phyloP scores from a whole-genome alignment of 768 basidiomycete species.

The Lactarius hatsudake region DNA sequence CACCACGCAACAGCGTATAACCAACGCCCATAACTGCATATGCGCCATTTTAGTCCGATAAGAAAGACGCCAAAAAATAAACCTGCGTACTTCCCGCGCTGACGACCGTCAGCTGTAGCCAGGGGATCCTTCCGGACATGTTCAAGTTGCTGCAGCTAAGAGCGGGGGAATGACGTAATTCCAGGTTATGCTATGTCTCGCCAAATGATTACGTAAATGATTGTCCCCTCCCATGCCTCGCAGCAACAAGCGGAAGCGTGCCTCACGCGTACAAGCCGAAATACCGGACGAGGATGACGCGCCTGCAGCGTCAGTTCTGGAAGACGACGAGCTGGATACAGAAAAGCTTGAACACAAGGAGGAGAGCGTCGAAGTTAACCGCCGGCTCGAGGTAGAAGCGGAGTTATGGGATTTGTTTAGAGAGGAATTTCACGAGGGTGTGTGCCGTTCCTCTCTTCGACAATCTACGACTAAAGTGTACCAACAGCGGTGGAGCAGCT shows the following conservation, averaged over 20 bases:
- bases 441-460: neutral
- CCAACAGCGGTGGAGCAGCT: conserved; percentile 24
- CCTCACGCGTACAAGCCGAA: conserved; percentile 5
- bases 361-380: conserved; percentile 2
- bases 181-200: neutral
- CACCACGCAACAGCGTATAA: conserved; percentile 35
- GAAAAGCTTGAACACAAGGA: neutral
- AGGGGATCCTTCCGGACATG: conserved; percentile 35
- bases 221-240: neutral
- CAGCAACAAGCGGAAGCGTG: conserved; percentile 23
- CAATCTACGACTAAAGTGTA: neutral
- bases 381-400: conserved; percentile 7
- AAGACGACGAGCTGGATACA: conserved; percentile 7
- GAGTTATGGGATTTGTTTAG: conserved; percentile 25
- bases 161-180: conserved; percentile 8
- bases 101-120: conserved; percentile 32
- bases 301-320: conserved; percentile 2
- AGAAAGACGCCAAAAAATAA: neutral
- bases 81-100: conserved; percentile 33
- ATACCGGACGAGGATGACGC: neutral
- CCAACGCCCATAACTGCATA: conserved; percentile 36
- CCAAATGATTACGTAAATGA: conserved; percentile 11
- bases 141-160: neutral
- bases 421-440: conserved; percentile 26
- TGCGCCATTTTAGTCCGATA: neutral